Conservation (phyloP, 169 alveolate species). For the Hepatocystis sp. region DNA sequence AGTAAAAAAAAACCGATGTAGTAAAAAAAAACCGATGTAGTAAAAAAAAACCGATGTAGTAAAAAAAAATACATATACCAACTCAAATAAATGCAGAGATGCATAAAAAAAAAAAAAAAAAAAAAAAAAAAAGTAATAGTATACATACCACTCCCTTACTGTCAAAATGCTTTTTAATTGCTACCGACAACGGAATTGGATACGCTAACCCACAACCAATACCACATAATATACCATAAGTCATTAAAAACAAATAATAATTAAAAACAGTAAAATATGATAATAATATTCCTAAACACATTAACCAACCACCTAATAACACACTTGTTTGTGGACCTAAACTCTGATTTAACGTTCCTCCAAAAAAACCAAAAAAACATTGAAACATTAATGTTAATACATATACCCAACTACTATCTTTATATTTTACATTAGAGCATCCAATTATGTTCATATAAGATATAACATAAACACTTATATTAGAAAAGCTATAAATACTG, state of each 20-base stretch:
- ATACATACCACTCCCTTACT: constrained; percentile 68
- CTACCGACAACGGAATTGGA: constrained; percentile 72
- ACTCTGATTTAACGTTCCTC: constrained; percentile 62
- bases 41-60: no score
- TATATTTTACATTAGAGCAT: constrained; percentile 65
- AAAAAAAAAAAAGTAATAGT: no score
- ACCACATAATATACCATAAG: constrained; percentile 74
- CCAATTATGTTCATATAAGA: constrained; percentile 82
- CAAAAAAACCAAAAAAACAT: constrained; percentile 72
- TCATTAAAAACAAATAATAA: constrained; percentile 53
- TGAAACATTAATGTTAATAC: constrained; percentile 56
- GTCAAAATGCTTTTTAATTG: constrained; percentile 64
- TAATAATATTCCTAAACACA: constrained; percentile 66
- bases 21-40: no score
- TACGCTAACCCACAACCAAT: constrained; percentile 76
- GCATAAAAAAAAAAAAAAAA: no score
- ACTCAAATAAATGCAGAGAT: no score
- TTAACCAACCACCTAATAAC: constrained; percentile 67
- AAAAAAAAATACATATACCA: no score
- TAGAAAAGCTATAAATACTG: constrained; percentile 78
- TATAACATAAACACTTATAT: constrained; percentile 79
- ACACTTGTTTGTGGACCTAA: constrained; percentile 72
- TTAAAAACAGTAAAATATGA: constrained; percentile 72
- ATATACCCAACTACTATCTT: constrained; percentile 74
- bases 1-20: no score